Conservation (phyloP, 331 rosid species). For the Quercus phellos region DNA sequence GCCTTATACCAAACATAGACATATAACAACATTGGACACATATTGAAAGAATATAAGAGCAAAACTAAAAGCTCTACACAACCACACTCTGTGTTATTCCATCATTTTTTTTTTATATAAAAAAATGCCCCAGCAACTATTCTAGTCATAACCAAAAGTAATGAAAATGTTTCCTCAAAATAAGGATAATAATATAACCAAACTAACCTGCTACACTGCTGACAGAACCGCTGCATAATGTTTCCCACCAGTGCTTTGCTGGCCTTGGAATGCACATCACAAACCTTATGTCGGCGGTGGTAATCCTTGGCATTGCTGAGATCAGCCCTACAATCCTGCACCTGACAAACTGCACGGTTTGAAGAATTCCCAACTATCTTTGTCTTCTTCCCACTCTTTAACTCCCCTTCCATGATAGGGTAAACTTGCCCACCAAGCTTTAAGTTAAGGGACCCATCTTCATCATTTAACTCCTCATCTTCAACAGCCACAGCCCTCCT, state of each 20-base stretch:
- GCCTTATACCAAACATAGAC: not conserved
- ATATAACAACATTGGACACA: not conserved
- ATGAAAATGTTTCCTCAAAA: not conserved
- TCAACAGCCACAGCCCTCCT: slow-evolving; percentile 43
- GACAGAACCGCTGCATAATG: slow-evolving; percentile 81
- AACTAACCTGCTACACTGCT: slow-evolving; percentile 88
- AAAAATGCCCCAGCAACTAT: not conserved
- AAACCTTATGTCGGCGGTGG: slow-evolving; percentile 76
- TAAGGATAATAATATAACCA: slow-evolving; percentile 11
- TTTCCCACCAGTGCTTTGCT: slow-evolving; percentile 59
- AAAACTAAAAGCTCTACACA: not conserved
- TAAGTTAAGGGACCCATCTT: slow-evolving; percentile 52
- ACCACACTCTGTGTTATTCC: not conserved
- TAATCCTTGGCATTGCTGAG: slow-evolving; percentile 75
- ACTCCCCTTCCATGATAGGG: slow-evolving; percentile 61
- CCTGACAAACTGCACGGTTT: slow-evolving; percentile 71
- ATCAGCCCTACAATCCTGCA: slow-evolving; percentile 72
- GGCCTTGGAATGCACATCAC: slow-evolving; percentile 75
- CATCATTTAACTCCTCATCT: slow-evolving; percentile 49
- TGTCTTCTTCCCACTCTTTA: slow-evolving; percentile 63
- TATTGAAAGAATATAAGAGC: not conserved
- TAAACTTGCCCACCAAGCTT: slow-evolving; percentile 63
- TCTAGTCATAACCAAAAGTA: not conserved
- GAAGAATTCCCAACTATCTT: slow-evolving; percentile 48
- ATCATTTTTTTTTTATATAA: not conserved